Evolutionary conservation across 2,329 filamentous ascomycete genomes (phyloP).

Genomic region (Cadophora sp.): DNA sequence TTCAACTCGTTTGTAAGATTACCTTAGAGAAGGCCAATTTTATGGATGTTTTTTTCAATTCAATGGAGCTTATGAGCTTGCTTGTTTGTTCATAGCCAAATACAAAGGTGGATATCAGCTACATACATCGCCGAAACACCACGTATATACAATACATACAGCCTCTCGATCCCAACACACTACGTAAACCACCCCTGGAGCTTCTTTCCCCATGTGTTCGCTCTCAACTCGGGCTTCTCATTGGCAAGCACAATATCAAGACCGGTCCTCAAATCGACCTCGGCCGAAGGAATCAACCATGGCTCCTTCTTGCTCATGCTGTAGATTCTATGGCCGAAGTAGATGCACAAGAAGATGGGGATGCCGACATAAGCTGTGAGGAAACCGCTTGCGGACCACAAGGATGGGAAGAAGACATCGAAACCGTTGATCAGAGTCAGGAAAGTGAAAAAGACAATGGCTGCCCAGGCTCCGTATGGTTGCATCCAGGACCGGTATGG

Average conservation of each 20-base stretch:
- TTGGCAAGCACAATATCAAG: slow-evolving; percentile 49
- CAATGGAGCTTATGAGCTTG: not conserved
- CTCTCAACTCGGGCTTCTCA: slow-evolving; percentile 31
- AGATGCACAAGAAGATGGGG: slow-evolving; percentile 64
- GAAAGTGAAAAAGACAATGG: slow-evolving; percentile 58
- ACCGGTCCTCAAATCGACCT: slow-evolving; percentile 60
- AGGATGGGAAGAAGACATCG: slow-evolving; percentile 65
- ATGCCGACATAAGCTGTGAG: slow-evolving; percentile 71
- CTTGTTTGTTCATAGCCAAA: not conserved
- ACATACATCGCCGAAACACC: not conserved
- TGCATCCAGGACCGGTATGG: slow-evolving; percentile 62
- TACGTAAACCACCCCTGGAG: slow-evolving; percentile 34
- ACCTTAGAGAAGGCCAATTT: no score
- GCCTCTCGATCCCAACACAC: not conserved
- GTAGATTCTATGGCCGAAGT: slow-evolving; percentile 57
- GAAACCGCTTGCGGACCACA: slow-evolving; percentile 63
- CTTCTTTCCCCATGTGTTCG: slow-evolving; percentile 31
- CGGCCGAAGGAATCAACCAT: slow-evolving; percentile 56
- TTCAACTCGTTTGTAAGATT: no score
- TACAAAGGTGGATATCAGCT: not conserved
- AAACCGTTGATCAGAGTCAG: slow-evolving; percentile 69
- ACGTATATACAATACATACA: not conserved
- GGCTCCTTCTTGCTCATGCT: slow-evolving; percentile 52
- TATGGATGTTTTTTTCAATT: not conserved
- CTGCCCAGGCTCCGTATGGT: slow-evolving; percentile 62